Base-by-base conservation (phyloP, 495 filamentous ascomycete species). In the Pyrenula massariospora region DNA sequence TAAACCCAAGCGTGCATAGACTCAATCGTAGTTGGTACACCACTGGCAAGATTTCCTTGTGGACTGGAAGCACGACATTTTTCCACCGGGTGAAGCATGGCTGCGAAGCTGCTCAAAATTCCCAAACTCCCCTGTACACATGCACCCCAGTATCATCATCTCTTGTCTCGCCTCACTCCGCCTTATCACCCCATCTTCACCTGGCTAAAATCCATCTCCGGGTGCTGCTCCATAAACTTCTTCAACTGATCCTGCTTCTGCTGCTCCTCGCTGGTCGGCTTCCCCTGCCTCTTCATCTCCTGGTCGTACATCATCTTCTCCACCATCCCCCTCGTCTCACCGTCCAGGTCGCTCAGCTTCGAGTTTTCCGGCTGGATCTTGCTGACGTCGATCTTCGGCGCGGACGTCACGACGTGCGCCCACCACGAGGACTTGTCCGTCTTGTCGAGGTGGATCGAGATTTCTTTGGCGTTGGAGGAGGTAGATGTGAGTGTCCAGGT, bases 221-320 rank as follows among this genome's bases (percentile, higher is more conserved):
- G 86, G 73, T 89, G 86, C 66, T 87, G 81, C 52, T 68, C 76
- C 82, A 95, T 84, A 70, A 97, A 98, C 70, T 91, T 89, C 77
- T 87, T 85, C 68, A 98, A 68, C 65, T 97, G 83, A 42, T 96
- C 94, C 71, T 79, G 68, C 81, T 98, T 97, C 76, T 85, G 84
- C 75, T 91, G 81, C 73, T 98, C 92, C 59, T 97, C 93, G 59
- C 87, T 93, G 22, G 83, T 88, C 62, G 87, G 86, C 66, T 84
- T 80, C 5, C 93, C 93, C 72, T 81, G 76, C 77, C 96, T 93
- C 82, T 97, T 97, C 78, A 96, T 91, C 50, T 87, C 77, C 79
- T 98, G 93, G 73, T 98, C 93, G 63, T 78, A 98, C 93, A 98
- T 98, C 93, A 98, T 97, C 81, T 98, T 98, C 84, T 98, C 93